phyloP scores from a whole-genome alignment of 331 rosid genomes.

The Telfairia occidentalis region DNA sequence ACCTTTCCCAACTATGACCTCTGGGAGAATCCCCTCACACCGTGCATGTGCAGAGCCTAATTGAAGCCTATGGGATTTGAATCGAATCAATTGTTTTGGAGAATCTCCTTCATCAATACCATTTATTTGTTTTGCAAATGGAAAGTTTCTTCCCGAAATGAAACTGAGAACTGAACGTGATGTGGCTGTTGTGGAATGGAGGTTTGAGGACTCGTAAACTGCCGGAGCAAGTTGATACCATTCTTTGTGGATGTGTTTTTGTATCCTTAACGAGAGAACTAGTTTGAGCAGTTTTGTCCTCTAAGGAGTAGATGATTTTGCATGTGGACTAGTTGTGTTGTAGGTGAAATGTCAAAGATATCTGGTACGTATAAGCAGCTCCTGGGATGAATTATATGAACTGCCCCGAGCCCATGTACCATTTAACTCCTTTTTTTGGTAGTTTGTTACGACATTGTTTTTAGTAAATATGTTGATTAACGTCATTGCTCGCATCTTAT shows the following conservation, averaged over 20 bases:
- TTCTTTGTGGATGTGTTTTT: slow-evolving; percentile 3
- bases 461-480: slow-evolving; percentile 11
- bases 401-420: slow-evolving; percentile 3
- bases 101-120: slow-evolving; percentile 20
- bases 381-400: slow-evolving; percentile 1
- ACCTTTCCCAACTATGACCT: slow-evolving; percentile 97
- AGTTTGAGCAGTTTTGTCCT: slow-evolving; percentile 5
- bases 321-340: neutral
- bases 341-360: neutral
- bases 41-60: slow-evolving; percentile 97
- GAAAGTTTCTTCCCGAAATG: neutral
- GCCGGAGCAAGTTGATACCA: slow-evolving; percentile 1
- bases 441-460: neutral
- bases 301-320: neutral
- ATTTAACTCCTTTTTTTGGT: neutral
- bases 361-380: neutral
- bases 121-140: slow-evolving; percentile 1
- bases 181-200: neutral
- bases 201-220: neutral
- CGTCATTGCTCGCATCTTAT: slow-evolving; percentile 4
- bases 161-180: neutral
- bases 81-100: slow-evolving; percentile 17
- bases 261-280: neutral
- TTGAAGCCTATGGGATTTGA: slow-evolving; percentile 8
- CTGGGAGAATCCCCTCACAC: slow-evolving; percentile 97